Evolutionary conservation across 2,329 filamentous ascomycete genomes (phyloP).

Genomic region (Penicillium sp.): DNA sequence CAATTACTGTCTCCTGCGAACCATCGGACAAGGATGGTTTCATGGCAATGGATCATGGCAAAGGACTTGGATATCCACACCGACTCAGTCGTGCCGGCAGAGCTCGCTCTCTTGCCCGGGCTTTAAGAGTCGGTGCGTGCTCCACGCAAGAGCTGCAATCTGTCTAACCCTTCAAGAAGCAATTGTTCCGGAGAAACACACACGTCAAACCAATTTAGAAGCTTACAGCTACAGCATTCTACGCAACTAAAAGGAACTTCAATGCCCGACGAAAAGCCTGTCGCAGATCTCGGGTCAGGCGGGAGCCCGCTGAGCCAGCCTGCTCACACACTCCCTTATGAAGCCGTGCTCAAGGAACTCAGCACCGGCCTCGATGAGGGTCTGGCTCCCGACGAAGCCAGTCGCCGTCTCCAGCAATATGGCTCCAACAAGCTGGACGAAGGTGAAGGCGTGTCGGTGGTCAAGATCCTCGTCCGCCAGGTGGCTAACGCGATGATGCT

Average conservation of each 20-base stretch:
- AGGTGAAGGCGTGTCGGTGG: not conserved
- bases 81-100: not conserved
- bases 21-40: not conserved
- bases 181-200: not conserved
- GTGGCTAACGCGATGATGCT: not conserved
- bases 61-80: not conserved
- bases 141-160: not conserved
- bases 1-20: not conserved
- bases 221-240: not conserved
- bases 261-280: not conserved
- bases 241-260: not conserved
- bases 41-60: not conserved
- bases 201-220: no score
- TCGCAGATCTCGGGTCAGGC: not conserved
- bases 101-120: not conserved
- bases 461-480: not conserved
- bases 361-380: not conserved
- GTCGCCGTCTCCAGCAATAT: not conserved
- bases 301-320: not conserved
- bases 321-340: not conserved
- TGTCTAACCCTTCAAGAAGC: not conserved
- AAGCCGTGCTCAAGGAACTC: not conserved
- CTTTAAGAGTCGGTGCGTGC: not conserved
- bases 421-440: not conserved
- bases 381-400: not conserved